A percentile compares a stretch with the other conserved stretches of the same genome.
These are phyloP conservation scores for Collybia mongolica DNA, from an alignment of 768 basidiomycete genomes.

Conservation along the genomic window DNA sequence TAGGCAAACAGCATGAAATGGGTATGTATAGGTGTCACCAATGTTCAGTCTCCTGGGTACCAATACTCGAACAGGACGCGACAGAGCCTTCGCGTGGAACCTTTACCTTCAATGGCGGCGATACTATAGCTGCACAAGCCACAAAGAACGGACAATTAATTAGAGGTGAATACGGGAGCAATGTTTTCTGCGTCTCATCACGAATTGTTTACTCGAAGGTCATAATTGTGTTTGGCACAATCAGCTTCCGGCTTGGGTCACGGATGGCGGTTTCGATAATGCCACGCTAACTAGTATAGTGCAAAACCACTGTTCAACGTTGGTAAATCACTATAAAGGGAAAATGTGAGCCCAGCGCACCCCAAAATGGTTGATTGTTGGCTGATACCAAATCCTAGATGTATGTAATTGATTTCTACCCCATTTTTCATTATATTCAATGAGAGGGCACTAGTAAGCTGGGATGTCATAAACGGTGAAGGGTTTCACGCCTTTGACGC, in stretches of 20 bases:
- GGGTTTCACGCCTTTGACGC: no score
- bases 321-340: conserved; percentile 55
- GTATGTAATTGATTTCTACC: neutral
- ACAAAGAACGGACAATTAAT: conserved; percentile 45
- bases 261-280: conserved; percentile 38
- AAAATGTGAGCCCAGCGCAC: conserved; percentile 34
- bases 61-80: conserved; percentile 35
- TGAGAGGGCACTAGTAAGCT: conserved; percentile 28
- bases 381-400: neutral
- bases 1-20: conserved; percentile 56
- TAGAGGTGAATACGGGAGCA: conserved; percentile 27
- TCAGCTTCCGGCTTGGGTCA: conserved; percentile 52
- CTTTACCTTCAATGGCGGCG: conserved; percentile 46
- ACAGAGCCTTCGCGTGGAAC: conserved; percentile 47
- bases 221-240: conserved; percentile 52
- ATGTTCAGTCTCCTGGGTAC: no score
- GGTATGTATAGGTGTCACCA: conserved; percentile 25
- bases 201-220: conserved; percentile 18
- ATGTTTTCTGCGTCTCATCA: neutral
- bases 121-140: conserved; percentile 42
- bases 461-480: conserved; percentile 43
- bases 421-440: conserved; percentile 23
- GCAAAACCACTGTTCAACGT: conserved; percentile 44
- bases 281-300: conserved; percentile 43
- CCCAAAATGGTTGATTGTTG: neutral